Percentiles rank a stretch among this genome's conserved stretches.
Evolutionary conservation across 352 stramenopile genomes (phyloP).

Genomic region (Globisporangium uncinulatum): DNA sequence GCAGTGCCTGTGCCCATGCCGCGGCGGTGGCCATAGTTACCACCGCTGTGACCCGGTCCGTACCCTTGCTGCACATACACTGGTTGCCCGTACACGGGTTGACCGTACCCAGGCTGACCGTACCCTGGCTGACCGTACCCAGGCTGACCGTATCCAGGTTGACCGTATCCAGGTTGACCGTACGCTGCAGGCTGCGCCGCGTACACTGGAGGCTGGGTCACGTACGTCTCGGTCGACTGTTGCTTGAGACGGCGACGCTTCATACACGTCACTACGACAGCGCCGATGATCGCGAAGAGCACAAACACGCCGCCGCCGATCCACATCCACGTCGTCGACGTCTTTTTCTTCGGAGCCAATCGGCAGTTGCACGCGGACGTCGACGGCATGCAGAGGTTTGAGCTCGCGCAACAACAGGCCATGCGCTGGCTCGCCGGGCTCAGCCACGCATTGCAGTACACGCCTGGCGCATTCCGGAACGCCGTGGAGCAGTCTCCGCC

Average conservation of each 20-base stretch:
- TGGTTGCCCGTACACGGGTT: constrained; percentile 16
- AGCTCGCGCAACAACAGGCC: constrained; percentile 47
- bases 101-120: constrained; percentile 20
- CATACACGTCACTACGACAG: constrained; percentile 24
- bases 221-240: constrained; percentile 6
- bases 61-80: constrained; percentile 18
- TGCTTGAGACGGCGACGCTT: constrained; percentile 26
- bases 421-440: constrained; percentile 21
- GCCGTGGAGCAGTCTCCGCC: constrained; percentile 31
- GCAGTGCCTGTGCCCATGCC: constrained; percentile 30
- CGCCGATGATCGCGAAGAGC: constrained; percentile 24
- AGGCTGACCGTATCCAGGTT: constrained; percentile 22
- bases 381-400: constrained; percentile 22
- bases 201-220: constrained; percentile 4
- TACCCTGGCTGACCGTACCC: constrained; percentile 15
- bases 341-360: constrained; percentile 7
- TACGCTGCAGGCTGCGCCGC: constrained; percentile 14
- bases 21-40: constrained; percentile 13
- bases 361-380: constrained; percentile 37
- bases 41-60: constrained; percentile 14
- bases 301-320: constrained; percentile 24
- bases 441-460: constrained; percentile 56
- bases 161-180: constrained; percentile 10
- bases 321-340: constrained; percentile 13
- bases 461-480: constrained; percentile 29